A percentile compares a stretch with the other conserved stretches of the same genome.
phyloP scores from a whole-genome alignment of 2,329 filamentous ascomycete species.

The Escovopsis sp. region DNA sequence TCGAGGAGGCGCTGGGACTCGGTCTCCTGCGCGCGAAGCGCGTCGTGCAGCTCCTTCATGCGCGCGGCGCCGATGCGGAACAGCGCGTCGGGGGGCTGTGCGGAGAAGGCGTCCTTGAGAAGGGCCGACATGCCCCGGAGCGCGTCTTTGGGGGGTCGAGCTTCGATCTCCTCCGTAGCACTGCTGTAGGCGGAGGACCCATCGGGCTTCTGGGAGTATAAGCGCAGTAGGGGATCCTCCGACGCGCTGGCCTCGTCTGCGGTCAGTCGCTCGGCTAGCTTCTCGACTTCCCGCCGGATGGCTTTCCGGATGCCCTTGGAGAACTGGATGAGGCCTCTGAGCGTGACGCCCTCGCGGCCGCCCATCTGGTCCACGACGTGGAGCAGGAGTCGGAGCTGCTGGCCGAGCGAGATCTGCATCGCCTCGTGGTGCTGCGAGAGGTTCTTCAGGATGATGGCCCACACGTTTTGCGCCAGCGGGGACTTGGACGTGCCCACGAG shows the following conservation, averaged over 20 bases:
- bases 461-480: slow-evolving; percentile 16
- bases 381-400: slow-evolving; percentile 16
- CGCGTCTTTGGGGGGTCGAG: neutral
- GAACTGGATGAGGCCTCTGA: slow-evolving; percentile 9
- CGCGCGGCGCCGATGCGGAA: slow-evolving; percentile 9
- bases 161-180: too few relatives aligned
- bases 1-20: slow-evolving; percentile 8
- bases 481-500: slow-evolving; percentile 11
- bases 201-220: slow-evolving; percentile 1
- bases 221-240: slow-evolving; percentile 1
- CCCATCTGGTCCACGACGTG: slow-evolving; percentile 16
- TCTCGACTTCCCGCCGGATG: slow-evolving; percentile 10
- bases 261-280: slow-evolving; percentile 8
- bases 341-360: slow-evolving; percentile 9
- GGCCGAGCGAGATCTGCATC: slow-evolving; percentile 13
- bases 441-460: slow-evolving; percentile 19
- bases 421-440: slow-evolving; percentile 15
- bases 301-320: slow-evolving; percentile 10
- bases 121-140: too few relatives aligned
- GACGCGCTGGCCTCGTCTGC: slow-evolving; percentile 3
- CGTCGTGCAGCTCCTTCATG: slow-evolving; percentile 14
- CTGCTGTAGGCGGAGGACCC: neutral
- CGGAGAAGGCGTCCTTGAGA: neutral
- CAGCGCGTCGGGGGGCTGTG: slow-evolving; percentile 3
- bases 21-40: slow-evolving; percentile 12